Evolutionary conservation across 202 grass and related monocot species (phyloP), one percentile per base, ranked within the genome.

Genomic region (Setaria viridis): DNA sequence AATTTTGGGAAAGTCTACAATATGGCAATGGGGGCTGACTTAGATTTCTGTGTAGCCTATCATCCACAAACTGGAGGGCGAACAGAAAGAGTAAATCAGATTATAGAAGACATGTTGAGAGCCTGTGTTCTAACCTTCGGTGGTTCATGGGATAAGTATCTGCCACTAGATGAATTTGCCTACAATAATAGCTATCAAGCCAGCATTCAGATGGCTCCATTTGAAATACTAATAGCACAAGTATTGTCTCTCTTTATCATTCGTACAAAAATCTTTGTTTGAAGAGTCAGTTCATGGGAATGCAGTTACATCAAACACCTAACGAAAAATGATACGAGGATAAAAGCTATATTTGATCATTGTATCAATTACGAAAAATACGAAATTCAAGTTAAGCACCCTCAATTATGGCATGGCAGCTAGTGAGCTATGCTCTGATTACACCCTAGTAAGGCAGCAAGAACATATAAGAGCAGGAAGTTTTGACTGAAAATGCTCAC

Each of bases 401-500:
- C n/a, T 68, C 55, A 58, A 57, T 16, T 32, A 51, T 53, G 20
- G 15, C 35, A 74, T 25, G 1, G 6, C 81, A 85, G 83, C 16
- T 84, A 85, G 20, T 45, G 17, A 17, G 25, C 33, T 6, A 48
- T 10, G 55, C 8, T 29, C 25, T 29, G 7, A 9, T 56, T 69
- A 56, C 14, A 33, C 39, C 39, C 16, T 33, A 63, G 17, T 11
- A 72, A 79, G 43, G 29, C 13, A 80, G n/a, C 33, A 80, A 45
- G 42, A 86, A 56, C 62, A 30, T 30, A 42, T 5, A n/a, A 48
- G 42, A 71, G 37, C 12, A 33, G 7, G 9, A 20, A 74, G 25
- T 33, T 71, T 17, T 53, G 16, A 77, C 5, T 77, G 45, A 17
- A 53, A 45, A 3, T 10, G 47, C 77, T 73, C 46, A 98, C 95